Evolutionary conservation across 495 filamentous ascomycete genomes (phyloP), one percentile per base, ranked within the genome.

Genomic region (Aspergillus campestris): DNA sequence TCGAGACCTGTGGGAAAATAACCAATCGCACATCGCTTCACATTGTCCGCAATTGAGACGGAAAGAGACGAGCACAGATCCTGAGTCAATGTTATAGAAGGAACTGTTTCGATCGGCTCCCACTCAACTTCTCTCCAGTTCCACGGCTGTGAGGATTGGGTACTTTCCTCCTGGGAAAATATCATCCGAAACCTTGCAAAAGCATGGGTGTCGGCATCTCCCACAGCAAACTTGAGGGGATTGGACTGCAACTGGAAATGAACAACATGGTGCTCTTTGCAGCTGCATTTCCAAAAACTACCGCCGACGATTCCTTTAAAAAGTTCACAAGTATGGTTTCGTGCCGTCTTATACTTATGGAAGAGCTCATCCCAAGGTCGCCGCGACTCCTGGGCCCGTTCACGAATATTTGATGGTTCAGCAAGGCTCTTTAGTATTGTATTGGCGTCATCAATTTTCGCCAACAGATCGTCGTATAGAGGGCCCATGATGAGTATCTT

Each of bases 81-180:
- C n/a, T 36, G 14, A 8, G 30, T 15, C 32, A 28, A 28, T 44
- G 40, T 48, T 48, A 34, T 36, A 13, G n/a, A n/a, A n/a, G n/a
- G n/a, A n/a, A 43, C 47, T 52, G 41, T 46, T 56, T 55, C 51
- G 46, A 32, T 13, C 12, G 27, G 38, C 38, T 54, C 39, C 7
- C 46, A 54, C 7, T 44, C 15, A 7, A 50, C 39, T 15, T 54
- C 47, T 30, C 33, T 47, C 39, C 51, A 50, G 4, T 13, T 40
- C 51, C 47, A 47, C n/a, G n/a, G n/a, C n/a, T n/a, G n/a, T n/a
- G n/a, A n/a, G n/a, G 6, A 41, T 12, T 31, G 15, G 1, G 6
- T 8, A 14, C 24, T 14, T 2, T 34, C 30, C 4, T 15, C 31
- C 9, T 48, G 44, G 36, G 36, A 39, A 12, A 45, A 45, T 18